Evolutionary conservation across 768 basidiomycete genomes (phyloP), one percentile per base, ranked within the genome.

Genomic region (Panus rudis): DNA sequence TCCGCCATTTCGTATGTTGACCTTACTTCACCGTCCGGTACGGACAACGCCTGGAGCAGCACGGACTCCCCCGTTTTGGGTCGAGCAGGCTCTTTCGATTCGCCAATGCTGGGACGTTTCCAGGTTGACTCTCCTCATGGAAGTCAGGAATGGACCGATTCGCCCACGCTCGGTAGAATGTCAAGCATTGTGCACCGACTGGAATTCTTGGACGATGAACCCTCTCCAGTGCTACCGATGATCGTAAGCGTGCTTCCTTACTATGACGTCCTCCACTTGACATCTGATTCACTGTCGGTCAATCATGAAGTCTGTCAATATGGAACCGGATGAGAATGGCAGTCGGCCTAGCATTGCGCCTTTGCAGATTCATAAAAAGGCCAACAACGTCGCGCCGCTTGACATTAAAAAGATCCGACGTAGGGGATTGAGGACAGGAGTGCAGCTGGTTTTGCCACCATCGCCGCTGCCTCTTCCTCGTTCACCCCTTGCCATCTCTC

Each of bases 41-140:
- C 55, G 51, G 56, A 47, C 45, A 50, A 54, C 55, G 53, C 56
- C 56, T 54, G 58, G 58, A 49, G 56, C 56, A 56, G 51, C 39
- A 28, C 43, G 46, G 55, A 55, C 41, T 51, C 56, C 16, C 45
- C 53, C 34, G 49, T 45, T 4, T 47, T 52, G 33, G n/a, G n/a
- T n/a, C n/a, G n/a, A 41, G 46, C 16, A 19, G 28, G 10, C 6
- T 12, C 20, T 19, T 23, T 16, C 23, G 33, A 35, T 17, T 35
- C 33, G 6, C 33, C 33, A 6, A 17, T 17, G 33, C 33, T 35
- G 21, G 35, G 22, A 37, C 21, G 27, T 12, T 39, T 10, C 37
- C 16, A 26, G 31, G 27, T 14, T 31, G 19, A 26, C 27, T 27
- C 26, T 24, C 17, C 14, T 21, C 28, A 13, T 31, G 39, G 30